Base-by-base conservation (phyloP, 805 yeast species). In the Barnettozyma sp. region DNA sequence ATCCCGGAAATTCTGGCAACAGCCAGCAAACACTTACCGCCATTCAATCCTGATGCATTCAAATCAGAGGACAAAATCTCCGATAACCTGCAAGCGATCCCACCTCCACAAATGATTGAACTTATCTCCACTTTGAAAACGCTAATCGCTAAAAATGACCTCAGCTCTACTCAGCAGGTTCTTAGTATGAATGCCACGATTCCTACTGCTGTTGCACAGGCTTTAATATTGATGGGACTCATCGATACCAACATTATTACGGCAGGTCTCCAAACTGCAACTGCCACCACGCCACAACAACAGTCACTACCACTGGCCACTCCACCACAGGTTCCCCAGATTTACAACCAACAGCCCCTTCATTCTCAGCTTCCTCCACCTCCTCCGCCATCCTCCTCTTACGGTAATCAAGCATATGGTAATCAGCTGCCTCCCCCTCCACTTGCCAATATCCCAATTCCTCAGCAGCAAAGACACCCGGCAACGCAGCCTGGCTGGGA, bases 191-290 rank as follows among this genome's bases (percentile, higher is more conserved):
- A 75, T 44, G 77, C 78, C 13, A 59, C 75, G 32, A 59, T 82
- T 27, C 80, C 87, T 4, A 61, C 75, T 3, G 70, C 83, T 2
- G 78, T 84, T 2, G 76, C 88, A 0, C 92, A 82, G 53, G 82
- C 87, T 3, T 62, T 82, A 42, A 59, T 82, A 14, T 64, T 81
- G 32, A 82, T 82, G 88, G 94, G 92, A 1, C 67, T 82, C 28
- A 73, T 82, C 16, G 83, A 81, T 52, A 65, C 69, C 25, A 76
- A 73, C 30, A 81, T 78, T n/a, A 74, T 82, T n/a, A 66, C 68
- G 23, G 73, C 76, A 41, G 73, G 83, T 5, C 55, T 45, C 50
- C 33, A 32, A 19, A 11, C 22, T 20, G 33, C 38, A 6, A 12
- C 42, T 7, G 18, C 33, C 7, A 7, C 15, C 10, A 16, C 30